Conservation (phyloP, 176 grass and related monocot species). For the Thalia dealbata region DNA sequence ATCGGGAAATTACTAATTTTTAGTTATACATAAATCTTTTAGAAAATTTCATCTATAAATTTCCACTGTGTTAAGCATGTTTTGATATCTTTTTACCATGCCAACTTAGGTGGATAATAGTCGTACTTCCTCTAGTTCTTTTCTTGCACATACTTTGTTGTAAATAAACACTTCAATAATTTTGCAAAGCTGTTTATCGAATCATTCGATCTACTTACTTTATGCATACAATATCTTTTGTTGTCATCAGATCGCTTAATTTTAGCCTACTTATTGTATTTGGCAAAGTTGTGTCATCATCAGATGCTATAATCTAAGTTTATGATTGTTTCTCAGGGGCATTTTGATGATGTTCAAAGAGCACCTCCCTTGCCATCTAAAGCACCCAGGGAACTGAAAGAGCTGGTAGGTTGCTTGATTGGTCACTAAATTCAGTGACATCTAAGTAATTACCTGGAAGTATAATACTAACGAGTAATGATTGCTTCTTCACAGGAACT, state of each 20-base stretch:
- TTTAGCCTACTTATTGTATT: neutral
- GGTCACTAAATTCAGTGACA: neutral
- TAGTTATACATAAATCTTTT: too few species aligned
- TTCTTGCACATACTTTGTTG: too few species aligned
- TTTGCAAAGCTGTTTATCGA: neutral
- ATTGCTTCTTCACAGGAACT: neutral
- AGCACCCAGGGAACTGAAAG: constrained; percentile 57
- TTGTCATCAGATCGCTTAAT: neutral
- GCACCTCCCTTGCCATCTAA: constrained; percentile 51
- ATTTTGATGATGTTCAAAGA: constrained; percentile 90
- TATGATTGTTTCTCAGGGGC: constrained; percentile 30
- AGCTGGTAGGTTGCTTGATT: constrained; percentile 47
- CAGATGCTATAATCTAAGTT: neutral
- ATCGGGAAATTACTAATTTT: too few species aligned
- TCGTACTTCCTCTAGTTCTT: too few species aligned
- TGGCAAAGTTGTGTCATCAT: neutral
- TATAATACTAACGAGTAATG: constrained; percentile 7
- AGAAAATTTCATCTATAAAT: too few species aligned
- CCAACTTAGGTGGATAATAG: too few species aligned
- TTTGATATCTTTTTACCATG: too few species aligned
- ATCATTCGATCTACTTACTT: neutral
- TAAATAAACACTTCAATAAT: neutral
- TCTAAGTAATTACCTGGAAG: neutral
- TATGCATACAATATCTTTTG: neutral
- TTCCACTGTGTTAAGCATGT: too few species aligned